Evolutionary conservation across 1,284 basidiomycete species (phyloP), one percentile per base, ranked within the genome.

Genomic region (Trichosporon inkin): DNA sequence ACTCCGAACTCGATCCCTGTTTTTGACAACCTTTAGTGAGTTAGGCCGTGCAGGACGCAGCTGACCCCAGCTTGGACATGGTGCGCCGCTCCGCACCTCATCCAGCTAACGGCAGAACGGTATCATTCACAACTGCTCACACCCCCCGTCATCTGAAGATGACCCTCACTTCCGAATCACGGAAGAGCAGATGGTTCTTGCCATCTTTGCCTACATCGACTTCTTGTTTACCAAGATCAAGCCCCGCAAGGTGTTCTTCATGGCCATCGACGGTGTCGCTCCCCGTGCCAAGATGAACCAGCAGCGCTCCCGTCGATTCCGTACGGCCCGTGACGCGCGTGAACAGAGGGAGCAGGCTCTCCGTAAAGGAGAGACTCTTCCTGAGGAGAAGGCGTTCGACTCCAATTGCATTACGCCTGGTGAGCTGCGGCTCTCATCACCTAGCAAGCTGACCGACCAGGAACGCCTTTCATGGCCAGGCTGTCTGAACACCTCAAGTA

Each of bases 221-320:
- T 90, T 93, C 73, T 82, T 99, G 17, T 99, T 99, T 77, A 85
- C 88, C 54, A 97, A 95, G 81, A 97, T 99, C 69, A 97, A 94
- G 77, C 96, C 96, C 1, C 88, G 91, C 82, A 97, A 98, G 75
- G 81, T 94, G 6, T 93, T 94, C 75, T 97, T 95, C 79, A 94
- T 99, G 87, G 96, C 96, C 28, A 88, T 99, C 53, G 96, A 99
- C 76, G 96, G 96, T 62, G 94, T 98, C 14, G 96, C 96, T 0
- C 96, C 96, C 2, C 84, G 96, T 59, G 96, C 96, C 53, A 99
- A 99, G 84, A 98, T 99, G 96, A 99, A 99, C 78, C 95, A 99
- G 77, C 96, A 99, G 76, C 87, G 93, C 37, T 88, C 89, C 72
- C 83, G 96, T 56, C 86, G 96, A 57, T 99, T 99, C 81, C 83